Evolutionary conservation across 1,284 basidiomycete species (phyloP), one percentile per base, ranked within the genome.

Genomic region (Phylloporus sp.): DNA sequence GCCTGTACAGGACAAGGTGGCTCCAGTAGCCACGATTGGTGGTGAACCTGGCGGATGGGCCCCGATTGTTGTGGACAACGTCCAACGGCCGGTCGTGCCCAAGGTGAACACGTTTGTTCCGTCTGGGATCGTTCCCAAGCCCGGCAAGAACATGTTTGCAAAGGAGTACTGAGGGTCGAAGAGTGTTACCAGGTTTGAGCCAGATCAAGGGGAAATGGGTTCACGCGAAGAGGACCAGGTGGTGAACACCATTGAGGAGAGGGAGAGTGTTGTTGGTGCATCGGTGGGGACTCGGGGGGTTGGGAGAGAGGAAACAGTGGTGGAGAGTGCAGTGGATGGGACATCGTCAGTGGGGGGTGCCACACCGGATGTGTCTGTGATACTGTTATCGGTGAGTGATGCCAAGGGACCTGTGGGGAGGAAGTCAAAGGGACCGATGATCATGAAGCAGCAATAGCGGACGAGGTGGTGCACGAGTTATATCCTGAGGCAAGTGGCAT

Each of bases 131-230:
- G 77, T 84, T 63, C 80, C 88, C 0, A 89, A 91, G 68, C 91
- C 91, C 6, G 90, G 90, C 0, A 80, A 77, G 17, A 86, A 92
- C 69, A 80, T 92, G 60, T 92, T 93, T 70, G 88, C 72, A 12
- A 72, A 72, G 50, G 71, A 70, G 37, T 76, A 78, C 15, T 42
- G 47, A n/a, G 74, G 77, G 58, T 73, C 79, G 47, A 80, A 74
- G 63, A 71, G 68, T 42, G 20, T 12, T 34, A 55, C 56, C 11
- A 39, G 40, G 46, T 13, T 50, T 3, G 60, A 56, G n/a, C 2
- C 34, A 2, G 63, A 65, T 15, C 53, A 34, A 1, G 22, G 1
- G 18, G 64, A 52, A 0, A 60, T 42, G 3, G 46, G 26, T 29
- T 49, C 49, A 17, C 39, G 63, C 4, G 39, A n/a, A 1, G 52